Evolutionary conservation across 202 grass and related monocot species (phyloP), one percentile per base, ranked within the genome.

Genomic region (Bolboschoenoplectus hybrid): DNA sequence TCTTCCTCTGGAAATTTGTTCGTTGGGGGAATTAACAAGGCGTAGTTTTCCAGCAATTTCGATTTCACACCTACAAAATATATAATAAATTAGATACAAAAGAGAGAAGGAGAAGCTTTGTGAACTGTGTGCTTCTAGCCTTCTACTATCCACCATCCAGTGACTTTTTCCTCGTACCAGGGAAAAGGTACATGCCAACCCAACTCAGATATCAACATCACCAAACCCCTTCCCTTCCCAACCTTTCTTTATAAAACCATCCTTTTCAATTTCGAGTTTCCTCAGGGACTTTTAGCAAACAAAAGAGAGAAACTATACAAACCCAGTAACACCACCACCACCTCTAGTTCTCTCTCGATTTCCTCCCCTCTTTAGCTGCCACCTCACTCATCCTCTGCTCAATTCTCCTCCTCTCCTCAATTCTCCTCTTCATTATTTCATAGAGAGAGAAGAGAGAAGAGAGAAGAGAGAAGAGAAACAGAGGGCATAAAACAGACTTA

Each of bases 81-180:
- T 13, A 16, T 12, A 39, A 11, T 36, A 17, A 10, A 60, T 8
- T 26, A 11, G 35, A 60, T 1, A 12, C 43, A 20, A 44, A 34
- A 40, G 52, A 61, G 12, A 74, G 71, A 51, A 74, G 71, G 47
- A 11, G 71, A 50, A 74, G 3, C 45, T 36, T 9, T 36, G 49
- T 36, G 44, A 38, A 70, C 40, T 17, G 39, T 45, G 53, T 80
- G 35, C 35, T 79, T 40, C 26, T 45, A 81, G 26, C 26, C 26
- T 26, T 26, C 26, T 26, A 26, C 26, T 26, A 26, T 26, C 26
- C 26, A 0, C 57, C 14, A n/a, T 61, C 57, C 63, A 82, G 82
- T 84, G 89, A 85, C 85, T 81, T 71, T 71, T 66, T 52, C 66
- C 69, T 41, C 43, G 53, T 60, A 80, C 34, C 17, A 73, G 7